Conservation (phyloP, 129 eudicot species). For the Centella asiatica region DNA sequence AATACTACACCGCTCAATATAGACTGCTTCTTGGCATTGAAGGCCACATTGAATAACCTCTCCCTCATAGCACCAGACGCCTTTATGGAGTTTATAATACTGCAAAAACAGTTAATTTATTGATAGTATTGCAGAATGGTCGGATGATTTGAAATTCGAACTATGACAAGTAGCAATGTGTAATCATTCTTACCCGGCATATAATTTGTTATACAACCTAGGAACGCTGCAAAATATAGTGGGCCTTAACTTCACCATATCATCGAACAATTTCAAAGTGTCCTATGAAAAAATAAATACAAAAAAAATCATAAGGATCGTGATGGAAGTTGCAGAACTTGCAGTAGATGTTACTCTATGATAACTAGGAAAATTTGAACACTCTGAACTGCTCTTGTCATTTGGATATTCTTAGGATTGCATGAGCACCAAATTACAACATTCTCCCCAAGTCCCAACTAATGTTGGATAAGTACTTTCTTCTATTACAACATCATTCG, state of each 20-base stretch:
- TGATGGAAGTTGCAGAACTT: constrained; percentile 2
- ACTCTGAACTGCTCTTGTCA: neutral
- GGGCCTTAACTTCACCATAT: constrained; percentile 59
- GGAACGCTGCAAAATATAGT: constrained; percentile 86
- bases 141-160: neutral
- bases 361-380: neutral
- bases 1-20: constrained; percentile 44
- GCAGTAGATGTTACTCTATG: neutral
- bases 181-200: constrained; percentile 48
- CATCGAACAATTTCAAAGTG: constrained; percentile 69
- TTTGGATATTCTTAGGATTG: neutral
- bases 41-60: constrained; percentile 61
- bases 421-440: neutral
- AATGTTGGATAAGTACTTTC: neutral
- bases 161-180: neutral
- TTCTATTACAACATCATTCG: neutral
- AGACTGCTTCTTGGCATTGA: constrained; percentile 66
- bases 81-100: constrained; percentile 56
- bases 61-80: constrained; percentile 57
- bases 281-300: constrained; percentile 39
- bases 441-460: neutral
- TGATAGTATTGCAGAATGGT: constrained; percentile 4
- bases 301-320: neutral
- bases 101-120: constrained; percentile 27
- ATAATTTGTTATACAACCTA: constrained; percentile 59